Percentiles rank a stretch among this genome's conserved stretches.
Conservation (phyloP, 2,329 filamentous ascomycete species). For the Fusarium begoniae region DNA sequence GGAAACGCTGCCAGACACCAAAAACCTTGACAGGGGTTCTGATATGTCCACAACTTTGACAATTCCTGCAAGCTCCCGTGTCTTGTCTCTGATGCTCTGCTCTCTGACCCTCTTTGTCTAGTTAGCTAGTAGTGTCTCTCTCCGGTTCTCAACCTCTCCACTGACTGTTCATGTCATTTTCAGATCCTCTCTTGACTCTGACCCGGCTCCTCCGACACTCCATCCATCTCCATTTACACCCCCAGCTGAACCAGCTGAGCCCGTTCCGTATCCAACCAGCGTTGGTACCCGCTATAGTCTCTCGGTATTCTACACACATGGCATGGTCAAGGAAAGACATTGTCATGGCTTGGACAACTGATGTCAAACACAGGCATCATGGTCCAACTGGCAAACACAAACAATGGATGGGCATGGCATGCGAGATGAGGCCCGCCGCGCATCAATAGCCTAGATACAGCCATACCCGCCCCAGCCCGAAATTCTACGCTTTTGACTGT, state of each 20-base stretch:
- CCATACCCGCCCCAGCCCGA: slow-evolving; percentile 39
- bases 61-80: slow-evolving; percentile 39
- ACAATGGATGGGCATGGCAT: slow-evolving; percentile 25
- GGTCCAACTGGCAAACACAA: slow-evolving; percentile 13
- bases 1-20: not conserved
- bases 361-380: slow-evolving; percentile 29
- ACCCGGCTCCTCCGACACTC: slow-evolving; percentile 17
- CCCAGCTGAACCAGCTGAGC: slow-evolving; percentile 27
- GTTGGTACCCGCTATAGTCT: slow-evolving; percentile 22
- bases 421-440: slow-evolving; percentile 41
- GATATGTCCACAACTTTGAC: slow-evolving; percentile 24
- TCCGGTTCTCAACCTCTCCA: slow-evolving; percentile 22
- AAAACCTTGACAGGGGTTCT: slow-evolving; percentile 12
- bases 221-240: not conserved
- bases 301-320: not conserved
- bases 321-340: slow-evolving; percentile 20
- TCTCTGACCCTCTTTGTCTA: slow-evolving; percentile 15
- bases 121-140: slow-evolving; percentile 6
- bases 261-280: slow-evolving; percentile 26
- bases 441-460: slow-evolving; percentile 34
- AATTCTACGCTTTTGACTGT: slow-evolving; percentile 27
- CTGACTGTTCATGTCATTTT: not conserved
- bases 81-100: slow-evolving; percentile 18
- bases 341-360: slow-evolving; percentile 20
- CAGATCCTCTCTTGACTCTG: slow-evolving; percentile 1